Evolutionary conservation across 148 eudicot genomes (phyloP), one percentile per base, ranked within the genome.

Genomic region (Rheum nobile): DNA sequence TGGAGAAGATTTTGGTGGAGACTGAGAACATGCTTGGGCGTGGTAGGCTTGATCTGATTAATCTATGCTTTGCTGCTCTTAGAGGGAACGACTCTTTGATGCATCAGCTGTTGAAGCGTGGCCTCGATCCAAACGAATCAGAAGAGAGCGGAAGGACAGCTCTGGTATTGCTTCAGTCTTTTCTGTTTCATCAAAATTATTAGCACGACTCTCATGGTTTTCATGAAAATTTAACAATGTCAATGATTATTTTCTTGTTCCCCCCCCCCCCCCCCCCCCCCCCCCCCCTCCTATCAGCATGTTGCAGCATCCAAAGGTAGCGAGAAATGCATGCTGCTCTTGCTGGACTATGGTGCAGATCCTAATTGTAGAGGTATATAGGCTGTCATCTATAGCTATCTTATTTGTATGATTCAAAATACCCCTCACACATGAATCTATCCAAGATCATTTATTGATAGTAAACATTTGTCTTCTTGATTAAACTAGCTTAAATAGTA

Each of bases 291-390:
- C 65, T 75, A 39, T 44, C 89, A 95, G 99, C 99, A 91, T 77
- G 87, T 91, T 75, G 97, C 98, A 44, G 93, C 98, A 22, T 86
- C 98, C 7, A 83, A 84, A 77, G 98, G 97, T 72, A 86, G 80
- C 41, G 87, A 79, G 74, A 90, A 95, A 75, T 95, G 98, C 37
- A 97, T 90, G 79, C 80, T 82, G 21, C 86, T 88, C 50, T 84
- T 95, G 43, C 85, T 95, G 37, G 97, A 90, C 70, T 82, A 80
- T 63, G 93, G 98, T 34, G 98, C 97, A 24, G 96, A 90, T 81
- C 90, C 92, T 39, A 88, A 91, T 73, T 83, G 86, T 78, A 86
- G 86, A 88, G 98, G 98, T 95, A n/a, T n/a, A n/a, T n/a, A 86
- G 6, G 67, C 71, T 32, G 2, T 32, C 39, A 17, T 50, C n/a